Conservation (phyloP, 164 flowering plant genomes). For the Houttuynia cordata region DNA sequence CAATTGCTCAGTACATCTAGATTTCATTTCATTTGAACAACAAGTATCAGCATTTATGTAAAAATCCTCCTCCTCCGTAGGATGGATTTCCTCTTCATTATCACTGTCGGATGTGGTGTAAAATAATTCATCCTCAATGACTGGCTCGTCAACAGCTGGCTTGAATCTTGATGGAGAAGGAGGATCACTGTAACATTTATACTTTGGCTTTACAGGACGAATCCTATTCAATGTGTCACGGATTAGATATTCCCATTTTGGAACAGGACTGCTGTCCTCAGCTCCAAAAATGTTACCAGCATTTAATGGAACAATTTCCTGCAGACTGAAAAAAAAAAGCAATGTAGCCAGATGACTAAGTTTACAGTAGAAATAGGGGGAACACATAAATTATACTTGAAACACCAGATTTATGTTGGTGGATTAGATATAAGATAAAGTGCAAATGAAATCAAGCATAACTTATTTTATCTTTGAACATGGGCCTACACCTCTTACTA, state of each 20-base stretch:
- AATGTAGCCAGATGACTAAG: not conserved
- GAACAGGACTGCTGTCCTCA: constrained; percentile 73
- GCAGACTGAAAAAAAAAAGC: constrained; percentile 33
- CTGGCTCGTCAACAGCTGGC: constrained; percentile 57
- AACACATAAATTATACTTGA: not conserved
- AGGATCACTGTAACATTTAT: constrained; percentile 69
- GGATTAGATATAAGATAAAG: not conserved
- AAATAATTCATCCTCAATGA: constrained; percentile 52
- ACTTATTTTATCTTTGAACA: not conserved
- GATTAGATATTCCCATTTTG: constrained; percentile 78
- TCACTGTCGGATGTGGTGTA: constrained; percentile 47
- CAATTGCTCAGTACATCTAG: constrained; percentile 8
- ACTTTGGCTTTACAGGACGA: constrained; percentile 31
- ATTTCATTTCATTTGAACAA: constrained; percentile 18
- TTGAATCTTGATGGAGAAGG: constrained; percentile 86
- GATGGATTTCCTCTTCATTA: constrained; percentile 52
- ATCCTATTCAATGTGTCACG: constrained; percentile 61
- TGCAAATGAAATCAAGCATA: not conserved
- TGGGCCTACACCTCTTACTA: not conserved
- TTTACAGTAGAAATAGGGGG: too few relatives aligned
- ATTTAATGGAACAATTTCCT: constrained; percentile 92
- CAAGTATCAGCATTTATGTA: not conserved
- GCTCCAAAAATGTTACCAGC: constrained; percentile 94
- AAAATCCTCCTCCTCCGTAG: constrained; percentile 25
- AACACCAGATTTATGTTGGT: not conserved